phyloP scores from a whole-genome alignment of 371 early-diverging fungal species.

The Apophysomyces elegans region DNA sequence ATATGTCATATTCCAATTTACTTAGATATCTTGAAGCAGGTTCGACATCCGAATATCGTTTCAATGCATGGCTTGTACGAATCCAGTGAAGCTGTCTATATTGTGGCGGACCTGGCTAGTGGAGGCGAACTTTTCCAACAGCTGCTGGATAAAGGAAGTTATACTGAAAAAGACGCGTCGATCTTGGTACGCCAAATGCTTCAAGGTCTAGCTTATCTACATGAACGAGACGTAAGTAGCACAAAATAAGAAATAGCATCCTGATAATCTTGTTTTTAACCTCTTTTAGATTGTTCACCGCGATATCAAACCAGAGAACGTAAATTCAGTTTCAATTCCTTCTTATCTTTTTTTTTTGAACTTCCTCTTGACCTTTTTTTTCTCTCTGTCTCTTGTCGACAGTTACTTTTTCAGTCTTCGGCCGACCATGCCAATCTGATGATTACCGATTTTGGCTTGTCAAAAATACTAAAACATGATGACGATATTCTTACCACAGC shows the following conservation, averaged over 20 bases:
- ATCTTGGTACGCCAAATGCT: slow-evolving; percentile 73
- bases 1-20: not conserved
- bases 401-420: slow-evolving; percentile 63
- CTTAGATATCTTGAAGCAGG: slow-evolving; percentile 72
- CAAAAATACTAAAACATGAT: slow-evolving; percentile 71
- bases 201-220: slow-evolving; percentile 80
- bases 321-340: slow-evolving; percentile 15
- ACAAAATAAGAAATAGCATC: no score
- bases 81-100: slow-evolving; percentile 77
- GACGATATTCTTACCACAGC: slow-evolving; percentile 75
- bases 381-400: not conserved
- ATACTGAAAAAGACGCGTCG: slow-evolving; percentile 79
- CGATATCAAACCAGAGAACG: slow-evolving; percentile 87
- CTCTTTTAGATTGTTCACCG: slow-evolving; percentile 76
- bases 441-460: slow-evolving; percentile 85
- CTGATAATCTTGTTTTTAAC: not conserved
- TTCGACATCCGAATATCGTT: slow-evolving; percentile 81
- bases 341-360: not conserved
- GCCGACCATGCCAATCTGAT: slow-evolving; percentile 59
- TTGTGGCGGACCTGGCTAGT: slow-evolving; percentile 84
- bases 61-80: slow-evolving; percentile 81
- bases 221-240: slow-evolving; percentile 61
- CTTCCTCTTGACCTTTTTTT: no score
- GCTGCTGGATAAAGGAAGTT: slow-evolving; percentile 75
- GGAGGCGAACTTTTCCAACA: slow-evolving; percentile 91